Base-by-base conservation (phyloP, 495 filamentous ascomycete species). In the Pseudomonodictys pantanalensis region DNA sequence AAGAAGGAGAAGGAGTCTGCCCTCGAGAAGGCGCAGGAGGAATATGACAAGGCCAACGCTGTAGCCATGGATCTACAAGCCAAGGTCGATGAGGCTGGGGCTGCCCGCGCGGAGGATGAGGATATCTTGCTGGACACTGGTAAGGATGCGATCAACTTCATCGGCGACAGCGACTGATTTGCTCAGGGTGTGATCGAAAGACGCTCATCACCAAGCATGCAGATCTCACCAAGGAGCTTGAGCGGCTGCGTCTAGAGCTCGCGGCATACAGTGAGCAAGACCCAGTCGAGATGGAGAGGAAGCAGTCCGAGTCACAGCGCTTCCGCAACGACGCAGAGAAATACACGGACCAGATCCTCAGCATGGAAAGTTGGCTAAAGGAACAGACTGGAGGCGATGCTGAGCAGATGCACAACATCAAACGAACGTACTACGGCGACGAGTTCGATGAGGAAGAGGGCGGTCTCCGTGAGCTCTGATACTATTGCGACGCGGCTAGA, bases 301-400 rank as follows among this genome's bases (percentile, higher is more conserved):
- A 79, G 67, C 72, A 68, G 61, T 70, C 75, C 51, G 83, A 85
- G 60, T 72, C 74, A 22, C 71, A 69, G 60, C 69, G 62, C 47
- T 78, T 78, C 52, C 78, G 69, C 67, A 57, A 66, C 18, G 75
- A 77, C 67, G 77, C 82, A 15, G 73, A 79, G 38, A 72, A 74
- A 54, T 83, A 77, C 76, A 82, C 83, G 43, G 84, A 89, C 44
- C 86, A 88, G 55, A 81, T 88, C 56, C 80, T 82, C 62, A 69
- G 78, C 20, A 72, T 89, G 69, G 88, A 89, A 60, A 76, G 76
- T 22, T 87, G 82, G 67, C 55, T 88, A 46, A 72, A 71, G 49
- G 76, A 77, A 23, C 55, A 80, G 55, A 73, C 73, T 0, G 75
- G 74, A 10, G 76, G 74, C 6, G 83, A 88, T 70, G 70, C 75